Evolutionary conservation across 1,139 yeast genomes (phyloP), one percentile per base, ranked within the genome.

Genomic region (Saccharomyces hybrid): DNA sequence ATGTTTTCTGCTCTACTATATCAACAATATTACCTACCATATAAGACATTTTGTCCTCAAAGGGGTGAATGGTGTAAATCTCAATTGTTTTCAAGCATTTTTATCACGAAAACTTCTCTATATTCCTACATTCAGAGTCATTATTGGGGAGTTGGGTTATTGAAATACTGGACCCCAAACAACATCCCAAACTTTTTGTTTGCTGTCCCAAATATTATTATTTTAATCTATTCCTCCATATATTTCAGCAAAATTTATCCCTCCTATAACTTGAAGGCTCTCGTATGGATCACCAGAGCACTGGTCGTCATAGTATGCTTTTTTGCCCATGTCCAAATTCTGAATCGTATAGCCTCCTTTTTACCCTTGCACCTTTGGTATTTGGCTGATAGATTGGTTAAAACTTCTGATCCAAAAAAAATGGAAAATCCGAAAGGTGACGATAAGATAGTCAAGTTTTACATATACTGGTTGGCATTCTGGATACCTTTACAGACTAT

Each of bases 111-210:
- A 42, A 44, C 90, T 3, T 78, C 87, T 34, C 75, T 93, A 42
- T 84, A 85, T 64, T 71, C 80, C n/a, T 88, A 77, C 68, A 88
- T 95, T 6, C 99, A 93, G 70, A 58, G 72, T 2, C 77, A 83
- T 59, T 91, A 93, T 69, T 93, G 99, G 99, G 79, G 82, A 61
- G 78, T 77, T 49, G 99, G 99, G 0, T 82, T 91, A 54, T 70
- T 93, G 52, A 75, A 73, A 49, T 93, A 93, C 69, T 93, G 97
- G 95, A 84, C 95, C 0, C 60, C 76, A 0, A 83, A 82, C 63
- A 91, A 93, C 64, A 70, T 88, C 13, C 97, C 97, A 9, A 88
- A 91, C 68, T 91, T 93, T 65, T 41, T 84, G n/a, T 75, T 93
- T 62, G 95, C 89, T 0, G 58, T 78, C 0, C 99, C 98, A 1